A percentile compares a stretch with the other conserved stretches of the same genome.
Evolutionary conservation across 495 filamentous ascomycete species (phyloP).

Genomic region (Lindgomyces ingoldianus): DNA sequence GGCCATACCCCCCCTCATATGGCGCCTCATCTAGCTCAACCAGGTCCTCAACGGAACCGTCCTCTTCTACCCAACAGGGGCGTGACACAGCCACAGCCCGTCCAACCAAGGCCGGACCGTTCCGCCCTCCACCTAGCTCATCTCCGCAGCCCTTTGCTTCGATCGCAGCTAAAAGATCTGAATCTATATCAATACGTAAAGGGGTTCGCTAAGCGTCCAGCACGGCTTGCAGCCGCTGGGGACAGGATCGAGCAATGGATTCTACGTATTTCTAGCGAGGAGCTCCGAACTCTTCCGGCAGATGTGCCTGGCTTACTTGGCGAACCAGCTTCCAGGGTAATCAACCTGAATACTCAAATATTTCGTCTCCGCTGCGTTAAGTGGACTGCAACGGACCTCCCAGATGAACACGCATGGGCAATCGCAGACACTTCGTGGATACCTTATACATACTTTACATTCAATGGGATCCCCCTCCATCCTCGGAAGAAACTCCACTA

Average conservation of each 20-base stretch:
- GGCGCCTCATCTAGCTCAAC: neutral
- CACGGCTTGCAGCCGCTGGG: slow-evolving; percentile 11
- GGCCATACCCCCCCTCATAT: no score
- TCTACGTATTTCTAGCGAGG: slow-evolving; percentile 24
- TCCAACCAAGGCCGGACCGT: slow-evolving; percentile 35
- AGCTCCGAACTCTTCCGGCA: slow-evolving; percentile 19
- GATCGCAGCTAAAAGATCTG: neutral
- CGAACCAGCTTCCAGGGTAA: slow-evolving; percentile 7
- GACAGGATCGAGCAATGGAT: slow-evolving; percentile 27
- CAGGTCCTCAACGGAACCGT: neutral
- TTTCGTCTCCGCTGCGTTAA: slow-evolving; percentile 35
- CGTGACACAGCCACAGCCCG: slow-evolving; percentile 35
- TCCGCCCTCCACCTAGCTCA: slow-evolving; percentile 45
- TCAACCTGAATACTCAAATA: slow-evolving; percentile 15
- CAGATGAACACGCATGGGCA: slow-evolving; percentile 32
- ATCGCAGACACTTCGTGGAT: slow-evolving; percentile 31
- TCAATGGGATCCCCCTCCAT: slow-evolving; percentile 21
- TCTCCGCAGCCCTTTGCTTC: slow-evolving; percentile 43
- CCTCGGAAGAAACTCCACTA: slow-evolving; percentile 30
- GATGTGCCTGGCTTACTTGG: neutral
- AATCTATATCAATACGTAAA: slow-evolving; percentile 44
- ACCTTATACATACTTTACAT: slow-evolving; percentile 21
- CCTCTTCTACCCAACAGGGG: slow-evolving; percentile 25
- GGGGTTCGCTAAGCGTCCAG: slow-evolving; percentile 32
- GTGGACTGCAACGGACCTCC: slow-evolving; percentile 1